These are phyloP conservation scores for Malus hybrid DNA, from an alignment of 331 rosid species.

Conservation along the genomic window DNA sequence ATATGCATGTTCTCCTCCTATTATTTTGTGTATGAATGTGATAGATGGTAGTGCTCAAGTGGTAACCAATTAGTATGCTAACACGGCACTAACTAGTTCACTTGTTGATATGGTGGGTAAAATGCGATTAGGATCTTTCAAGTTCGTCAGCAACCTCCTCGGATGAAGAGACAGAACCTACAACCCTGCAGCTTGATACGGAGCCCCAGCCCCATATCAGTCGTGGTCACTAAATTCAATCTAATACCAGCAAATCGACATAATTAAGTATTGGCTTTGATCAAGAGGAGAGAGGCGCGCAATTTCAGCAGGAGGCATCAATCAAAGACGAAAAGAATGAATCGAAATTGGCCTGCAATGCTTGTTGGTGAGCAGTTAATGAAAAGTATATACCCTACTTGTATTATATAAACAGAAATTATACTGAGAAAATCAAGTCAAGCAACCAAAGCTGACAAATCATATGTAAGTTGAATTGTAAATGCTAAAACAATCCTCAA, in stretches of 20 bases:
- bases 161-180: slow-evolving; percentile 39
- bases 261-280: not conserved
- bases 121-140: slow-evolving; percentile 40
- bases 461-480: not conserved
- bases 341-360: not conserved
- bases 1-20: not conserved
- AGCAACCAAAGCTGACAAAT: slow-evolving; percentile 16
- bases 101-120: not conserved
- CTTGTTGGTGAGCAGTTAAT: not conserved
- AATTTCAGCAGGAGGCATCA: not conserved
- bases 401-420: not conserved
- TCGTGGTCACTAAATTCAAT: slow-evolving; percentile 27
- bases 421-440: slow-evolving; percentile 17
- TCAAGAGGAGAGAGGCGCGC: not conserved
- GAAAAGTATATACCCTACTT: no score
- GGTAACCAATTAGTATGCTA: not conserved
- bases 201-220: slow-evolving; percentile 46
- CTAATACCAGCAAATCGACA: not conserved
- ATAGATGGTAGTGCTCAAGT: not conserved
- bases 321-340: not conserved
- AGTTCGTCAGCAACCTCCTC: slow-evolving; percentile 32
- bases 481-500: not conserved
- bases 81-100: not conserved
- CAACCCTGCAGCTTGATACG: slow-evolving; percentile 30
- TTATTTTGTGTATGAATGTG: not conserved